phyloP scores from a whole-genome alignment of 176 grass and related monocot genomes.

The Raddia distichophylla region DNA sequence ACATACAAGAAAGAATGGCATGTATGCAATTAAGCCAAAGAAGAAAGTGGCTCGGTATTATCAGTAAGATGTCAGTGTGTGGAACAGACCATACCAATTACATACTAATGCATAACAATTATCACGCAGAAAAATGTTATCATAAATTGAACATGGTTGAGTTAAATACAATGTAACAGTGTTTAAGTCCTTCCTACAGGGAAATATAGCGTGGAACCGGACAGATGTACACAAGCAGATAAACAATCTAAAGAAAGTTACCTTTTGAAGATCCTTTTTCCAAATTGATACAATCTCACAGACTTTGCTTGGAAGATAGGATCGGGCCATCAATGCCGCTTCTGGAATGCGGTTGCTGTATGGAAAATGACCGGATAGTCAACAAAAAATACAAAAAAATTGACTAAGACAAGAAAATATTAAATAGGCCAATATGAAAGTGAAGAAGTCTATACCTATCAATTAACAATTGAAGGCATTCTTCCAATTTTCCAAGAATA shows the following conservation, averaged over 20 bases:
- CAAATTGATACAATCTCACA: conserved; percentile 71
- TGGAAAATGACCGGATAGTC: not conserved
- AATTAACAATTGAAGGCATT: conserved; percentile 82
- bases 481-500: conserved; percentile 83
- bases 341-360: conserved; percentile 83
- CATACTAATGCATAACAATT: not conserved
- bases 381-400: conserved; percentile 4
- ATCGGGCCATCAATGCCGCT: conserved; percentile 87
- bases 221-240: not conserved
- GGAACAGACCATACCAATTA: not conserved
- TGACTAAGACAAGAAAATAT: conserved; percentile 19
- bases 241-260: conserved; percentile 25
- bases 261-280: conserved; percentile 86
- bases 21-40: too few relatives aligned
- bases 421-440: not conserved
- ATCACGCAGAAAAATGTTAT: not conserved
- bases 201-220: not conserved
- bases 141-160: too few relatives aligned
- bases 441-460: conserved; percentile 60
- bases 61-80: not conserved
- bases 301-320: conserved; percentile 91
- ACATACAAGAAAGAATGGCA: not conserved
- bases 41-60: not conserved
- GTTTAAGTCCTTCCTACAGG: not conserved
- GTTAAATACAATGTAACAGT: not conserved